phyloP scores from a whole-genome alignment of 129 eudicot species.

The Saposhnikovia divaricata region DNA sequence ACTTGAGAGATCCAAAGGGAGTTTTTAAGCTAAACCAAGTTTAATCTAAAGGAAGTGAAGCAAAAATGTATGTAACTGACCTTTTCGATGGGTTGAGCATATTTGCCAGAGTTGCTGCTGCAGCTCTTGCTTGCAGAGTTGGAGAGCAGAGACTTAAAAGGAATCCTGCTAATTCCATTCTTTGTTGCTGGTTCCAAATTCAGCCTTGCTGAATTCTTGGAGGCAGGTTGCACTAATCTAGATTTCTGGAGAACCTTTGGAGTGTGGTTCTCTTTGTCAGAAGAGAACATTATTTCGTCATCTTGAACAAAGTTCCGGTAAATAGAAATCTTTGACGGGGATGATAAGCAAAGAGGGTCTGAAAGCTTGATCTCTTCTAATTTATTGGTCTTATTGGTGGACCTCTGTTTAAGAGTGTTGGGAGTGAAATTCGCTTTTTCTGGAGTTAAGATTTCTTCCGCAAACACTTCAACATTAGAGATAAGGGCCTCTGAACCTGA shows the following conservation, averaged over 20 bases:
- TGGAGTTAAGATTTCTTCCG: constrained; percentile 48
- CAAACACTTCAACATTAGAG: constrained; percentile 19
- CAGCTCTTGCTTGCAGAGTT: constrained; percentile 21
- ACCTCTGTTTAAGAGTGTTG: constrained; percentile 24
- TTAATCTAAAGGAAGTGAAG: neutral
- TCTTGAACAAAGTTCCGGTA: constrained; percentile 12
- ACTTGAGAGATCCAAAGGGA: neutral
- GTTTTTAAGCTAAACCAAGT: neutral
- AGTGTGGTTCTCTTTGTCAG: constrained; percentile 32
- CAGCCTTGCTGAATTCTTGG: constrained; percentile 1
- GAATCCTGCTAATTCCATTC: constrained; percentile 27
- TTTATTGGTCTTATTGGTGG: constrained; percentile 27
- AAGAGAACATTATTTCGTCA: constrained; percentile 13
- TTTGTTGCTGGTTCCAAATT: constrained; percentile 4
- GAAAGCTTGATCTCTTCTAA: constrained; percentile 28
- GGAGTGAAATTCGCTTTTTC: constrained; percentile 62
- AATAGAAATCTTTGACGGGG: constrained; percentile 18
- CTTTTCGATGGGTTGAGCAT: constrained; percentile 28
- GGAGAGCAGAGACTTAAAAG: constrained; percentile 33
- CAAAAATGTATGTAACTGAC: neutral
- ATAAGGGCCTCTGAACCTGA: constrained; percentile 24
- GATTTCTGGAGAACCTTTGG: constrained; percentile 19
- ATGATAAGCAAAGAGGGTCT: constrained; percentile 20
- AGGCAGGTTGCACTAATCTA: constrained; percentile 16
- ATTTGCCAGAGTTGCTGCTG: constrained; percentile 17